Evolutionary conservation across 2,329 filamentous ascomycete species (phyloP).

Genomic region (Sporothrix brunneoviolacea): DNA sequence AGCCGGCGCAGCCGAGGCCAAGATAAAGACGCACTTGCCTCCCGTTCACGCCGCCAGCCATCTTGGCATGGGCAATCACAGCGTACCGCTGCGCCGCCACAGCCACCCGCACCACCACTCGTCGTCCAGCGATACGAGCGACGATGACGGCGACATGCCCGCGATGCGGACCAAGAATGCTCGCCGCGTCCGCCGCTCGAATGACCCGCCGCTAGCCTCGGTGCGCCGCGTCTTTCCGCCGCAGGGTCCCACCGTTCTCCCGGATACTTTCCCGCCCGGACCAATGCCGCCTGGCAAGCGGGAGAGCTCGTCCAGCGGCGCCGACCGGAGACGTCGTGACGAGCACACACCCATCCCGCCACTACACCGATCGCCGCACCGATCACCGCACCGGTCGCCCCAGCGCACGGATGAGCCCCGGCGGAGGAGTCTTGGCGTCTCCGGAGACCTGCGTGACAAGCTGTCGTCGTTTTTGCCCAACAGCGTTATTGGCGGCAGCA

Average conservation of each 20-base stretch:
- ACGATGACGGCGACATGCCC: constrained; percentile 29
- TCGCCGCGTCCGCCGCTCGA: constrained; percentile 19
- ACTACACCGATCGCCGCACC: background rate
- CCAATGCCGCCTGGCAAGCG: constrained; percentile 11
- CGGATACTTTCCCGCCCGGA: constrained; percentile 24
- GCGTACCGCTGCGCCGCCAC: constrained; percentile 34
- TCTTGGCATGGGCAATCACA: constrained; percentile 29
- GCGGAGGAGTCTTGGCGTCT: constrained; percentile 29
- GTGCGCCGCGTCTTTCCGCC: constrained; percentile 28
- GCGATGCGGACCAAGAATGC: constrained; percentile 21
- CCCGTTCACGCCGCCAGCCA: constrained; percentile 23
- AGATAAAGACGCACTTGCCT: constrained; percentile 13
- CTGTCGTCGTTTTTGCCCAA: constrained; percentile 37
- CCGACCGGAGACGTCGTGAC: constrained; percentile 12
- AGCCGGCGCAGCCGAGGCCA: constrained; percentile 22
- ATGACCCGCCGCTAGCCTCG: constrained; percentile 24
- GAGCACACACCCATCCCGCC: constrained; percentile 5
- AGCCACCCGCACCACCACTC: constrained; percentile 41
- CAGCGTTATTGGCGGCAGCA: constrained; percentile 20
- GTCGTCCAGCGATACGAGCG: constrained; percentile 36
- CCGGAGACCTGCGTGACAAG: constrained; percentile 36
- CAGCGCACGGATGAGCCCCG: constrained; percentile 30
- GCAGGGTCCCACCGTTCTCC: constrained; percentile 18
- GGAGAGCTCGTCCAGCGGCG: constrained; percentile 16
- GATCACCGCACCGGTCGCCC: constrained; percentile 12